Percentiles rank a stretch among this genome's conserved stretches.
phyloP scores from a whole-genome alignment of 2,329 filamentous ascomycete genomes.

The Fusarium euwallaceae region DNA sequence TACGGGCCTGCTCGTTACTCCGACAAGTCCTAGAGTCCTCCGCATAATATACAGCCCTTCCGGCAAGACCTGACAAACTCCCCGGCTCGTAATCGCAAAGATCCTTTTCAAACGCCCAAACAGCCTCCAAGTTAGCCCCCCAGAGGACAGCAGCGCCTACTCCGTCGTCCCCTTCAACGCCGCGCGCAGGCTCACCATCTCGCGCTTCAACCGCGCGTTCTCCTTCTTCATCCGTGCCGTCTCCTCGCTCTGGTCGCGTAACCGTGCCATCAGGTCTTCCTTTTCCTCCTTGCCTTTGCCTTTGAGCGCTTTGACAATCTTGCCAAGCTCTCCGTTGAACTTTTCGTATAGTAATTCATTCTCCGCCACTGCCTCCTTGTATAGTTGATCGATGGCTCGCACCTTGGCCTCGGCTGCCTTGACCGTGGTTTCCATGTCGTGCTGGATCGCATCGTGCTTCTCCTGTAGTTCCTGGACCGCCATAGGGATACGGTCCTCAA shows the following conservation, averaged over 20 bases:
- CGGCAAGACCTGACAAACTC: slow-evolving; percentile 35
- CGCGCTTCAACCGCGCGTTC: slow-evolving; percentile 84
- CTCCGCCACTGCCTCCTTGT: slow-evolving; percentile 88
- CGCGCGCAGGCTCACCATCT: slow-evolving; percentile 78
- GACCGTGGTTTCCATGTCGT: slow-evolving; percentile 79
- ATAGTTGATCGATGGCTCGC: slow-evolving; percentile 87
- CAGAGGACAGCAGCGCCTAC: slow-evolving; percentile 46
- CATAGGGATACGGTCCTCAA: slow-evolving; percentile 76
- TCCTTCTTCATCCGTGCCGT: slow-evolving; percentile 84
- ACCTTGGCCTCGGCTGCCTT: slow-evolving; percentile 82
- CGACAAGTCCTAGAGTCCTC: slow-evolving; percentile 28
- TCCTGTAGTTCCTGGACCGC: slow-evolving; percentile 70
- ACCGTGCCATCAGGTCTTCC: slow-evolving; percentile 78
- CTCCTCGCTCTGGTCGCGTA: slow-evolving; percentile 84
- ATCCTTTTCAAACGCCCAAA: slow-evolving; percentile 35
- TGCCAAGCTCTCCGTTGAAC: slow-evolving; percentile 91
- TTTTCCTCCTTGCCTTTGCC: slow-evolving; percentile 81
- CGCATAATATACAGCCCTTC: slow-evolving; percentile 40
- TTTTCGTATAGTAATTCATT: slow-evolving; percentile 93
- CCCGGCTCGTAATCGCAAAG: slow-evolving; percentile 27
- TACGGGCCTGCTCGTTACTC: slow-evolving; percentile 41
- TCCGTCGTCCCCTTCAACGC: slow-evolving; percentile 62
- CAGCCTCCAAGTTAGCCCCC: slow-evolving; percentile 35
- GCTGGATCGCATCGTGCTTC: slow-evolving; percentile 73
- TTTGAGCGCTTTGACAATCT: slow-evolving; percentile 82